These are phyloP conservation scores for Hemisphaericaspora xylofermentans DNA, from an alignment of 1,139 yeast species.

Conservation along the genomic window DNA sequence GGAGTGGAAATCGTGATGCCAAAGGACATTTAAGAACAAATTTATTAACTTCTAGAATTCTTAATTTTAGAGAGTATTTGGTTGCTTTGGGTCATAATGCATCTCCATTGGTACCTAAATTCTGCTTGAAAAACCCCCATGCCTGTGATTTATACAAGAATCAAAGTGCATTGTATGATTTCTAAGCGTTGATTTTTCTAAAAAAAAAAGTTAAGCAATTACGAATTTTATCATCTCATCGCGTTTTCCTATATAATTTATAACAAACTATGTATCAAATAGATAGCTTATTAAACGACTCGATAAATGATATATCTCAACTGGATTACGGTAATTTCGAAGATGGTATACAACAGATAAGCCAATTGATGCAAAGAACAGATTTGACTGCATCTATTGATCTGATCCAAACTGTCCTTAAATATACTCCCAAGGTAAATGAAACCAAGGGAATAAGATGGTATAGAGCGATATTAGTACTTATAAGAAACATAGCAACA, in stretches of 20 bases:
- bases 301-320: slow-evolving; percentile 1
- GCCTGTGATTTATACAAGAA: slow-evolving; percentile 33
- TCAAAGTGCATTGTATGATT: slow-evolving; percentile 15
- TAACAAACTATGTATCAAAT: background rate
- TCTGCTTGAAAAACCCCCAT: slow-evolving; percentile 41
- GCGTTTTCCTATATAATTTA: background rate
- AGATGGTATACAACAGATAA: background rate
- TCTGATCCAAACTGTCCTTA: slow-evolving; percentile 1
- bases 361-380: slow-evolving; percentile 3
- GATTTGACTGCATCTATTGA: slow-evolving; percentile 1
- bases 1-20: slow-evolving; percentile 45
- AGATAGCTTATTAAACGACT: slow-evolving; percentile 2
- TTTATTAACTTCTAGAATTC: slow-evolving; percentile 38
- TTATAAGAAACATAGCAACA: slow-evolving; percentile 11
- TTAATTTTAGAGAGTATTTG: slow-evolving; percentile 45
- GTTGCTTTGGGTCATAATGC: slow-evolving; percentile 39
- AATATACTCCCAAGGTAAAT: slow-evolving; percentile 5
- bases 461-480: slow-evolving; percentile 13
- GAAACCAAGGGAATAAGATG: slow-evolving; percentile 8
- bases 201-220: too few relatives aligned
- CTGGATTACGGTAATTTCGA: background rate
- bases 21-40: slow-evolving; percentile 32
- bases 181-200: too few relatives aligned
- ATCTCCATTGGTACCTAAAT: slow-evolving; percentile 42
- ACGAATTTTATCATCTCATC: too few relatives aligned